Evolutionary conservation across 768 basidiomycete species (phyloP).

Genomic region (Krasilnikovozyma curviuscula): DNA sequence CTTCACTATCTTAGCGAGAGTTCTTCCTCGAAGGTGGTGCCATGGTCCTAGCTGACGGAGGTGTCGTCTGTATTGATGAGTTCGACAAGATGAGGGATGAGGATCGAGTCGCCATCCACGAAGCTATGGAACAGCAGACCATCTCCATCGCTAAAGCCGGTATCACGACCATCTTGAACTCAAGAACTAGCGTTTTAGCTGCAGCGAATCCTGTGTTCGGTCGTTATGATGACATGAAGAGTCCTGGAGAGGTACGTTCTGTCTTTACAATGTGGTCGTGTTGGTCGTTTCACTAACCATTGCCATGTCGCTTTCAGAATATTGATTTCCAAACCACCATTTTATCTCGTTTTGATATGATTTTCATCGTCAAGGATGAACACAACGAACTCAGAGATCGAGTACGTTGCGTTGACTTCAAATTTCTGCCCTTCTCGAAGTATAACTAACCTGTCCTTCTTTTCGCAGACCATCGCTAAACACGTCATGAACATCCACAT

Average conservation of each 20-base stretch:
- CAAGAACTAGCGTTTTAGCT: slow-evolving; percentile 82
- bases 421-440: not conserved
- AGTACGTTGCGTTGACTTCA: slow-evolving; percentile 31
- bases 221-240: slow-evolving; percentile 87
- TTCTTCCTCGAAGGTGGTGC: slow-evolving; percentile 98
- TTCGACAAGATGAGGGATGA: slow-evolving; percentile 99
- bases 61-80: slow-evolving; percentile 97
- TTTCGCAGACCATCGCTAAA: slow-evolving; percentile 66
- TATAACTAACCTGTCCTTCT: not conserved
- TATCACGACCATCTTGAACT: slow-evolving; percentile 93
- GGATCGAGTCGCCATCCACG: slow-evolving; percentile 95
- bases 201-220: slow-evolving; percentile 98
- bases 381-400: slow-evolving; percentile 86
- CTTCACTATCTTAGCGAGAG: slow-evolving; percentile 44
- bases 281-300: no score
- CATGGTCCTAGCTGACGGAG: slow-evolving; percentile 96
- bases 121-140: slow-evolving; percentile 99
- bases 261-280: not conserved
- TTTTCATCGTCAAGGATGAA: slow-evolving; percentile 96
- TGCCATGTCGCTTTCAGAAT: no score
- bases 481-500: slow-evolving; percentile 99
- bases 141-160: slow-evolving; percentile 99
- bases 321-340: slow-evolving; percentile 98
- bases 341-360: slow-evolving; percentile 97
- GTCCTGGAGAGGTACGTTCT: slow-evolving; percentile 61